Conservation (phyloP, 495 filamentous ascomycete genomes). For the Penicillium waksmanii region DNA sequence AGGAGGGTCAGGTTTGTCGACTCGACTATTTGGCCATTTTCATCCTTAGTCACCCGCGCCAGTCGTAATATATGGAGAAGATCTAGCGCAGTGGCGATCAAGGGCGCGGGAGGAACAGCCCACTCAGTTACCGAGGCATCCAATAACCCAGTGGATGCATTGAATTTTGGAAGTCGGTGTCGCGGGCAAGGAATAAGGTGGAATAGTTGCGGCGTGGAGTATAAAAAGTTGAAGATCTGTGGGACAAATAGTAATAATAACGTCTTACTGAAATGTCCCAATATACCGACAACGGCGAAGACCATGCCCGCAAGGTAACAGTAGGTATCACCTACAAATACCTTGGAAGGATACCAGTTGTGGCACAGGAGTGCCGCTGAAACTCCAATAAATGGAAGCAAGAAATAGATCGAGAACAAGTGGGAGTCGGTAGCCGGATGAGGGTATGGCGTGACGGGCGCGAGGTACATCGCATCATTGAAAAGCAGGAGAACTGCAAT, state of each 20-base stretch:
- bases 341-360: conserved; percentile 95
- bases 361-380: conserved; percentile 83
- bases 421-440: conserved; percentile 96
- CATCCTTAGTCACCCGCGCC: conserved; percentile 64
- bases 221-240: conserved; percentile 95
- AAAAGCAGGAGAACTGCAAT: conserved; percentile 81
- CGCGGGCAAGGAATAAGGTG: conserved; percentile 87
- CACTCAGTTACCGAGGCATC: conserved; percentile 86
- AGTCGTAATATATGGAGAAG: conserved; percentile 67
- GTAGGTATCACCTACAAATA: conserved; percentile 98
- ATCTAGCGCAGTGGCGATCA: conserved; percentile 63
- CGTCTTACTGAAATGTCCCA: conserved; percentile 98
- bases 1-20: conserved; percentile 90
- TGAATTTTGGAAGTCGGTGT: conserved; percentile 88
- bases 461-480: conserved; percentile 81
- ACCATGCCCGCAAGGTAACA: conserved; percentile 99
- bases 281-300: conserved; percentile 93
- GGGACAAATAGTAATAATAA: conserved; percentile 87
- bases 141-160: conserved; percentile 76
- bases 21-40: conserved; percentile 71
- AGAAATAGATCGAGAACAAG: conserved; percentile 90
- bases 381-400: conserved; percentile 92
- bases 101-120: conserved; percentile 64
- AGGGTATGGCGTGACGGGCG: conserved; percentile 68
- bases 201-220: conserved; percentile 90